phyloP scores from a whole-genome alignment of 1,139 yeast species.

The Geotrichum fermentans region DNA sequence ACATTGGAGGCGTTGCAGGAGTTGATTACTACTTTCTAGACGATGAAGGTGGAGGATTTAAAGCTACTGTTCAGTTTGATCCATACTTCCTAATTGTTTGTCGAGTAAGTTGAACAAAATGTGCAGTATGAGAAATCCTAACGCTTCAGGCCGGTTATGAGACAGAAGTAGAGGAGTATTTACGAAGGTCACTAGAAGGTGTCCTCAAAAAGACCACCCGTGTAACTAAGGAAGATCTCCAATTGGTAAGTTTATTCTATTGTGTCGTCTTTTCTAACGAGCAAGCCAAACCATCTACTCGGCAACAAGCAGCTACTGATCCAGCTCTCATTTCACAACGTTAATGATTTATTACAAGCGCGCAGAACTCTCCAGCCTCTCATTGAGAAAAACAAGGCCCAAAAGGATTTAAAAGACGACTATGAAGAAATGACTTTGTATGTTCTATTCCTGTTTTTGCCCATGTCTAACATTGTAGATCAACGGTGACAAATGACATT shows the following conservation, averaged over 20 bases:
- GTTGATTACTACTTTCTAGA: constrained; percentile 95
- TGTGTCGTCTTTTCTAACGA: not conserved
- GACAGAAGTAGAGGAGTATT: constrained; percentile 79
- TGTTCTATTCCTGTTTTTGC: constrained; percentile 23
- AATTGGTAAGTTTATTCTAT: constrained; percentile 30
- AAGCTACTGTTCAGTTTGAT: constrained; percentile 73
- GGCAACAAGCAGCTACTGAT: constrained; percentile 67
- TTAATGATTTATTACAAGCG: constrained; percentile 68
- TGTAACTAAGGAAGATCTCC: constrained; percentile 71
- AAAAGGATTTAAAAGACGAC: constrained; percentile 63
- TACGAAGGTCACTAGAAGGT: constrained; percentile 63
- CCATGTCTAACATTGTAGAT: constrained; percentile 16
- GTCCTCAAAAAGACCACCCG: constrained; percentile 54
- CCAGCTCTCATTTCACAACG: constrained; percentile 68
- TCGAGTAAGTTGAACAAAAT: constrained; percentile 37
- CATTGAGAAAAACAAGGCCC: constrained; percentile 60
- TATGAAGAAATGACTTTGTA: constrained; percentile 53
- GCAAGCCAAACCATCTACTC: constrained; percentile 69
- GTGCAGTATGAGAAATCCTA: not conserved
- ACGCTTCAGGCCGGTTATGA: constrained; percentile 47
- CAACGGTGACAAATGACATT: constrained; percentile 25
- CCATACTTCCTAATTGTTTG: constrained; percentile 84
- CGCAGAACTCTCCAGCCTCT: constrained; percentile 66
- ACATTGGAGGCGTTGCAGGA: constrained; percentile 66
- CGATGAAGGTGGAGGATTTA: constrained; percentile 95